Conservation (phyloP, 371 early-diverging fungal species). For the Mucor saturninus region DNA sequence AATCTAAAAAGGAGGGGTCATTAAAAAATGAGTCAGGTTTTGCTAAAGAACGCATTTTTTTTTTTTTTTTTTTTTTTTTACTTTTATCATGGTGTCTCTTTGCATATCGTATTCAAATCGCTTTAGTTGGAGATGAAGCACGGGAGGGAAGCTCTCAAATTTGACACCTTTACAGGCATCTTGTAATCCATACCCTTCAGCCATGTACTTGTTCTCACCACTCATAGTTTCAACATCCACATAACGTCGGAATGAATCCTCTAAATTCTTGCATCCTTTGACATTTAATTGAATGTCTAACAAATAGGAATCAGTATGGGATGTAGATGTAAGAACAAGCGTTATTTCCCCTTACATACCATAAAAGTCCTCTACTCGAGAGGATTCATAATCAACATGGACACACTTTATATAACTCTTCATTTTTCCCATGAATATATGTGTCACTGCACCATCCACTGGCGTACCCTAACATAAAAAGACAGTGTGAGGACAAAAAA, state of each 20-base stretch:
- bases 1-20: conserved; percentile 53
- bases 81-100: conserved; percentile 89
- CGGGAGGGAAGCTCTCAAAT: conserved; percentile 94
- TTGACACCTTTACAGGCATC: conserved; percentile 96
- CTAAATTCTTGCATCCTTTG: conserved; percentile 87
- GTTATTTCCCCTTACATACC: conserved; percentile 15
- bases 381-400: conserved; percentile 92
- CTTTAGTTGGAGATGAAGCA: conserved; percentile 96
- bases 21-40: no score
- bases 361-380: conserved; percentile 73
- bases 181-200: conserved; percentile 95
- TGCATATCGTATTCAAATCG: conserved; percentile 97
- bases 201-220: conserved; percentile 96
- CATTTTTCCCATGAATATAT: conserved; percentile 92
- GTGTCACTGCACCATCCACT: conserved; percentile 89
- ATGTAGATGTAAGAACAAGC: not conserved
- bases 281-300: conserved; percentile 92
- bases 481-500: not conserved
- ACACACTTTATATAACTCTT: conserved; percentile 93
- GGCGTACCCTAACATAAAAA: conserved; percentile 56
- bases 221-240: conserved; percentile 87
- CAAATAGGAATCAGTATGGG: not conserved
- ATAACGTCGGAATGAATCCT: conserved; percentile 91
- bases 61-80: conserved; percentile 20
- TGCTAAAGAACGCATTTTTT: not conserved